A percentile compares a stretch with the other conserved stretches of the same genome.
Conservation (phyloP, 306 rosid species). For the Vigna nakashimae region DNA sequence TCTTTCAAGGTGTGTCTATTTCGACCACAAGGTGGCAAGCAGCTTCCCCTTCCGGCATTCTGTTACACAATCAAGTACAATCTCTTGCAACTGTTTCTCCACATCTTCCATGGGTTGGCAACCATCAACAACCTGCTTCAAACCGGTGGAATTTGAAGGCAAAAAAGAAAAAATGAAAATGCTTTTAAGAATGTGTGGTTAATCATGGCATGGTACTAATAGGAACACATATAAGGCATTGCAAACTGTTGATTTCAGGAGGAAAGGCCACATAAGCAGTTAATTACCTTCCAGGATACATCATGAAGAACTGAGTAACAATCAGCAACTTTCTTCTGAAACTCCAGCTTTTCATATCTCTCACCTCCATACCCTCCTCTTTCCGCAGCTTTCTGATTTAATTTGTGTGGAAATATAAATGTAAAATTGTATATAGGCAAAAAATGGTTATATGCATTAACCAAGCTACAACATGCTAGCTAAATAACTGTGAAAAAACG, state of each 20-base stretch:
- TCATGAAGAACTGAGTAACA: constrained; percentile 66
- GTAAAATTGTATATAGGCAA: constrained; percentile 1
- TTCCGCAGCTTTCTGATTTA: constrained; percentile 82
- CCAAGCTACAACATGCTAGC: constrained; percentile 10
- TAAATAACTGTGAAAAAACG: constrained; percentile 1
- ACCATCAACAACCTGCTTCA: constrained; percentile 79
- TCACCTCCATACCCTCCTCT: constrained; percentile 96
- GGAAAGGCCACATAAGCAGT: background rate
- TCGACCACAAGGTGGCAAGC: constrained; percentile 67
- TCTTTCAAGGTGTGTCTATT: constrained; percentile 35
- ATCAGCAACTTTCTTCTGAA: constrained; percentile 66
- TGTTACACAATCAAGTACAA: constrained; percentile 56
- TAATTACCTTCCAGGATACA: constrained; percentile 84
- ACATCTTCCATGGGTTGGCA: constrained; percentile 73
- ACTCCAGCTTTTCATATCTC: constrained; percentile 85
- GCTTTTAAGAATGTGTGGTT: constrained; percentile 23
- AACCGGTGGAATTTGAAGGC: constrained; percentile 9
- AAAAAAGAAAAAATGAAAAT: background rate
- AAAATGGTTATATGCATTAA: constrained; percentile 6
- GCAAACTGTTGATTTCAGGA: constrained; percentile 20
- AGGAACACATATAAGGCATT: background rate
- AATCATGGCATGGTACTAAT: background rate
- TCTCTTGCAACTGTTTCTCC: constrained; percentile 76
- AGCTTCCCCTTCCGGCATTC: constrained; percentile 70
- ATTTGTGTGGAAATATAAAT: constrained; percentile 20